These are phyloP conservation scores for Russula lepida DNA, from an alignment of 768 basidiomycete genomes.

Conservation along the genomic window DNA sequence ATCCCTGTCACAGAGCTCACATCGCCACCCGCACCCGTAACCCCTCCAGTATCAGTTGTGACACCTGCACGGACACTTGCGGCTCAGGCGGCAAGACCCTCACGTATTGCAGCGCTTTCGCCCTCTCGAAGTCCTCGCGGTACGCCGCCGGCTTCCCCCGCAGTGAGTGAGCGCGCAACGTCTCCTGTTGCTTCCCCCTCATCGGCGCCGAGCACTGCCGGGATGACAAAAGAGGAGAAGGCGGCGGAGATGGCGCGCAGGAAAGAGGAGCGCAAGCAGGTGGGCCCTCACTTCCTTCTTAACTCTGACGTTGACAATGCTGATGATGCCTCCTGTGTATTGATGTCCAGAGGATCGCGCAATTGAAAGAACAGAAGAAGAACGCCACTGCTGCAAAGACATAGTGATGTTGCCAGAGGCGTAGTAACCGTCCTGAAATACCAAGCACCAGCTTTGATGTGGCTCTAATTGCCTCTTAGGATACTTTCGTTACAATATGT, in stretches of 20 bases:
- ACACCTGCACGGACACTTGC: background rate
- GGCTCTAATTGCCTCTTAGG: background rate
- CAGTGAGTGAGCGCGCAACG: constrained; percentile 20
- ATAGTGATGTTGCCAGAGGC: background rate
- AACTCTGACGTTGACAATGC: no score
- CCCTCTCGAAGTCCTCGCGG: background rate
- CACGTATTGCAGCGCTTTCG: background rate
- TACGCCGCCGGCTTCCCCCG: constrained; percentile 11
- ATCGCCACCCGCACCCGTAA: background rate
- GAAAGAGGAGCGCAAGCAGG: constrained; percentile 88
- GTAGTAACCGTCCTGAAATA: background rate
- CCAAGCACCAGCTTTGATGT: no score
- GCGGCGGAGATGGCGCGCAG: constrained; percentile 86
- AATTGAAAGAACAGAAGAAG: constrained; percentile 77
- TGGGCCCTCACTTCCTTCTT: constrained; percentile 28
- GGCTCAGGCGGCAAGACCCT: background rate
- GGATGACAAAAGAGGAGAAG: constrained; percentile 83
- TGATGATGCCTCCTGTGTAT: background rate
- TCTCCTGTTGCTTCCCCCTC: constrained; percentile 22
- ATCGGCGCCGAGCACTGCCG: constrained; percentile 30
- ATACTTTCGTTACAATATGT: background rate
- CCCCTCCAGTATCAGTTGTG: no score
- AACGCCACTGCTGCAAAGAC: constrained; percentile 25
- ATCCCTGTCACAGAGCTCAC: constrained; percentile 16
- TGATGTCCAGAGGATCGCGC: constrained; percentile 54